phyloP scores from a whole-genome alignment of 495 filamentous ascomycete species.

The Glutinoglossum americanum region DNA sequence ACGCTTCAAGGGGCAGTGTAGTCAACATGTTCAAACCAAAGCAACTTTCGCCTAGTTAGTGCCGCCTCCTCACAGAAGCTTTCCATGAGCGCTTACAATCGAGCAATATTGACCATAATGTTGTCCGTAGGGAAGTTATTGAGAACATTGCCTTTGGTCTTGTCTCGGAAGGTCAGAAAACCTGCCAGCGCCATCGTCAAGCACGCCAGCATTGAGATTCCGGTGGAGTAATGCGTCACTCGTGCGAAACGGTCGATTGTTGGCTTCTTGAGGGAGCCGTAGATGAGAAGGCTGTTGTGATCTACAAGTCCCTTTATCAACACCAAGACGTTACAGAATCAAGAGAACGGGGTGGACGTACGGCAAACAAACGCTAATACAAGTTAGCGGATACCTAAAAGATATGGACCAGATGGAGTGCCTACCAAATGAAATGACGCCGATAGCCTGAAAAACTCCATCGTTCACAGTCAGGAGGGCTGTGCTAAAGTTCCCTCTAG shows the following conservation, averaged over 20 bases:
- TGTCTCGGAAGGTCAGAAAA: constrained; percentile 80
- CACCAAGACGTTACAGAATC: constrained; percentile 5
- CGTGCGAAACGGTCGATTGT: constrained; percentile 82
- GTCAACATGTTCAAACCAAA: constrained; percentile 98
- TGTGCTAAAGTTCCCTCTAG: constrained; percentile 42
- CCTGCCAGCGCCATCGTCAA: constrained; percentile 72
- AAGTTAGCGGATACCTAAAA: not conserved
- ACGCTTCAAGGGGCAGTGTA: constrained; percentile 83
- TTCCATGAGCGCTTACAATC: constrained; percentile 35
- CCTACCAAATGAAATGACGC: constrained; percentile 90
- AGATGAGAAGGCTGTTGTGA: constrained; percentile 92
- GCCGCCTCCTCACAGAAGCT: not conserved
- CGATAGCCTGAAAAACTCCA: constrained; percentile 86
- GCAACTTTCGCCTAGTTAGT: constrained; percentile 24
- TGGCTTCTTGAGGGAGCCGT: constrained; percentile 81
- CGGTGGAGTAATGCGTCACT: constrained; percentile 84
- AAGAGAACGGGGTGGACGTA: constrained; percentile 18
- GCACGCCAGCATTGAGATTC: constrained; percentile 72
- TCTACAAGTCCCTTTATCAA: constrained; percentile 23
- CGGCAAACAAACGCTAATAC: constrained; percentile 63
- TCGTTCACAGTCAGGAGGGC: constrained; percentile 49
- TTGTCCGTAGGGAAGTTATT: constrained; percentile 92
- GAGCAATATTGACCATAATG: constrained; percentile 78
- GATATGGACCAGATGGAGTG: not conserved
- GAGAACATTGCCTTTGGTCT: constrained; percentile 82